Evolutionary conservation across 108 stramenopile genomes (phyloP), one percentile per base, ranked within the genome.

Genomic region (Craspedostauros australis): DNA sequence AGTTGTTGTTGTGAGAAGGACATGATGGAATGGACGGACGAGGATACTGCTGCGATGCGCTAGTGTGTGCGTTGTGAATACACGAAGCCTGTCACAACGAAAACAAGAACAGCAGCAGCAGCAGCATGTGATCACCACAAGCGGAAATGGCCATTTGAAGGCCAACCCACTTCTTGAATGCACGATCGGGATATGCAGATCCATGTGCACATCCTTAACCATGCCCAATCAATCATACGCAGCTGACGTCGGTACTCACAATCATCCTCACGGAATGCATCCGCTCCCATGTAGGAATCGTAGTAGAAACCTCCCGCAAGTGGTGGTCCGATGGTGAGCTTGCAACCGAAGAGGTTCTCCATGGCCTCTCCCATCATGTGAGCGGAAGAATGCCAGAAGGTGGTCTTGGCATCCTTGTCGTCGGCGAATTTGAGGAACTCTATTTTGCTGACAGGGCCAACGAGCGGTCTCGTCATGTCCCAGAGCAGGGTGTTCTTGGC

Each of bases 321-420:
- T 18, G 98, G 97, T 24, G 98, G 98, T 16, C 98, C 97, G 52
- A 97, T 91, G 39, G 96, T 97, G 39, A 99, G 71, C 53, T 94
- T 86, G 52, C 68, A 72, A 9, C 97, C 97, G 70, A 82, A 98
- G 61, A 88, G 57, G 50, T 85, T 87, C 72, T 99, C 98, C 60
- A 99, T 73, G 8, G 95, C 95, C 64, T 93, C 92, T 27, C 98
- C 98, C 66, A 99, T 64, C 48, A 98, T 86, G 74, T 99, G 98
- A 0, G 97, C 94, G 12, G 92, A 91, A 1, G 95, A 96, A 60
- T 99, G 98, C 98, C 98, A 99, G 72, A 99, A 99, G 23, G 92
- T 95, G 50, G 93, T 88, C 50, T 91, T 88, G 21, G 92, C 94
- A 51, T 95, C 97, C 8, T 57, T 54, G 39, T 93, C 91, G 23